Conservation (phyloP, 768 basidiomycete species). For the Russula dissimulans region DNA sequence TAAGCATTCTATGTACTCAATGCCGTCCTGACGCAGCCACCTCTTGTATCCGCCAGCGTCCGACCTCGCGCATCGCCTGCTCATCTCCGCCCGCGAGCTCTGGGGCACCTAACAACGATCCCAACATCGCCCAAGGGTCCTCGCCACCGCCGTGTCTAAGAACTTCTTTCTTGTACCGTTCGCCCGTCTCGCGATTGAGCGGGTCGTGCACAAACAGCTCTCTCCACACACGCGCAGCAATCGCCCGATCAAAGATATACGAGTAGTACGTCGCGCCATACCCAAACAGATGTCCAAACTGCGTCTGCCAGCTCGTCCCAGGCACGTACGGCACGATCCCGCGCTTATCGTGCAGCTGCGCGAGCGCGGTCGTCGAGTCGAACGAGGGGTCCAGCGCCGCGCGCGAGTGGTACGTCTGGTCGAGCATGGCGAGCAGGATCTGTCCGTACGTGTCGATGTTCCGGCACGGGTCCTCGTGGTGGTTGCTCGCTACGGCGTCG, state of each 20-base stretch:
- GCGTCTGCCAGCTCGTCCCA: constrained; percentile 89
- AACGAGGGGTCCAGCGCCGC: constrained; percentile 46
- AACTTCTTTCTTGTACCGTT: constrained; percentile 70
- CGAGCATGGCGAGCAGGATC: constrained; percentile 80
- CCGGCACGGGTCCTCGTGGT: constrained; percentile 67
- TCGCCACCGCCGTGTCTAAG: constrained; percentile 78
- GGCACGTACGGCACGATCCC: constrained; percentile 78
- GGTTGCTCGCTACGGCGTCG: constrained; percentile 50
- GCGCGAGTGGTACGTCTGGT: constrained; percentile 85
- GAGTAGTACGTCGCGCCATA: constrained; percentile 99
- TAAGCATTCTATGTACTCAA: constrained; percentile 25
- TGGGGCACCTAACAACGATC: constrained; percentile 52
- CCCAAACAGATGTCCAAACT: constrained; percentile 91
- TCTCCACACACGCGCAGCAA: constrained; percentile 86
- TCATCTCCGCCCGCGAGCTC: constrained; percentile 64
- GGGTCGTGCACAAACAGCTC: constrained; percentile 64
- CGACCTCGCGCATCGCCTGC: constrained; percentile 83
- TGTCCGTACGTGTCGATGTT: constrained; percentile 87
- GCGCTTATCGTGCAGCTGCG: constrained; percentile 50
- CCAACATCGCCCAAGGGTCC: constrained; percentile 93
- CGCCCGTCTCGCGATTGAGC: constrained; percentile 63
- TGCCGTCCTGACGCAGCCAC: constrained; percentile 52
- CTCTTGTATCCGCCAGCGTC: constrained; percentile 78
- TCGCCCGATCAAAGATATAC: constrained; percentile 92
- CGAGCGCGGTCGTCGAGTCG: constrained; percentile 62